Base-by-base conservation (phyloP, 768 basidiomycete species). In the Auricularia heimuer region DNA sequence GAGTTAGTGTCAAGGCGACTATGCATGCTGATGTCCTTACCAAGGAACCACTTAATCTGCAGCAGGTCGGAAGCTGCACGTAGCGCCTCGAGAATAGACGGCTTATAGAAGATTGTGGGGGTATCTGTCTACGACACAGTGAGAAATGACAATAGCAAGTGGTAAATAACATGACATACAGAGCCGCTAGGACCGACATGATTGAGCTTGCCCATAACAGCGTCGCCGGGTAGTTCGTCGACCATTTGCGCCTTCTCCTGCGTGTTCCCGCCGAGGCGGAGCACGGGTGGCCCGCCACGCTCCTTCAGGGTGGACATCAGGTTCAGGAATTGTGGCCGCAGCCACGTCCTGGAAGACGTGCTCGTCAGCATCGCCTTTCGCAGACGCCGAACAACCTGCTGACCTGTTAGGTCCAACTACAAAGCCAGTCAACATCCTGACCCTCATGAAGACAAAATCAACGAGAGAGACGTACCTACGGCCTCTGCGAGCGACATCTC, bases 1-100 rank as follows among this genome's bases (percentile, higher is more conserved):
- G 12, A 14, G 12, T 42, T 14, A 42, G 12, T 14, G 12, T 4
- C 8, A 7, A 42, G 39, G 8, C 2, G 8, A 14, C 8, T 14
- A 42, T 42, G 39, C 8, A 14, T 42, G 39, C 8, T 14, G 8
- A 42, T 42, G 7, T 7, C 8, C 39, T 42, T 14, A 42, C 47
- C 87, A 77, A 64, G 78, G 79, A 77, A 63, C 33, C 12, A 39
- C 39, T 33, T 29, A 14, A 65, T 58, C 77, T 75, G 34, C 56
- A 29, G 3, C 14, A 34, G 37, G 62, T 73, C 72, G 65, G 2
- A 51, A 37, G 47, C 18, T 18, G 11, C 85, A 8, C 73, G 71
- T 72, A 88, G 80, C 67, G 87, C 78, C 71, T 86, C 83, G 70
- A 93, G 81, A 60, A 94, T 74, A 65, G 89, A 88, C 0, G 77